phyloP scores from a whole-genome alignment of 805 yeast species.

The Candida pseudofarinosa region DNA sequence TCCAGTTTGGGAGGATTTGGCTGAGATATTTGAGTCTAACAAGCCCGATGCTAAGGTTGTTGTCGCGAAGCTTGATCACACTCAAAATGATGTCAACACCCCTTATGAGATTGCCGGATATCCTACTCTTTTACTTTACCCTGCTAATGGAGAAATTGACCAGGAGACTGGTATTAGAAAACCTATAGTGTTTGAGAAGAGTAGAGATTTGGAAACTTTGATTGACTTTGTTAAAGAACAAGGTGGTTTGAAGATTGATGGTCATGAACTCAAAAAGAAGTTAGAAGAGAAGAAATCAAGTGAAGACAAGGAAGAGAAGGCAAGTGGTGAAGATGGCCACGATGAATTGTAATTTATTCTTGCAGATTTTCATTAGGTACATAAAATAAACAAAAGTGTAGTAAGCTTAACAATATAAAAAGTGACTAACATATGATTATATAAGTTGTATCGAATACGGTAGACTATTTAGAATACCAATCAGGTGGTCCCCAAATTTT shows the following conservation, averaged over 20 bases:
- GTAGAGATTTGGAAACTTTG: constrained; percentile 70
- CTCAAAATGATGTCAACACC: constrained; percentile 82
- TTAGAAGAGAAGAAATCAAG: constrained; percentile 22
- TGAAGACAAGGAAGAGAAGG: constrained; percentile 11
- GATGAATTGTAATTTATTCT: constrained; percentile 33
- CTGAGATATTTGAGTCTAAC: constrained; percentile 56
- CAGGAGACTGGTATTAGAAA: constrained; percentile 40
- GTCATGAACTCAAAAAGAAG: constrained; percentile 20
- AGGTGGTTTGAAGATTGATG: constrained; percentile 65
- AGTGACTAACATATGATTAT: too few species aligned
- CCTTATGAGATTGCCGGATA: constrained; percentile 68
- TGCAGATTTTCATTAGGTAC: not conserved
- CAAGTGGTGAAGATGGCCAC: constrained; percentile 22
- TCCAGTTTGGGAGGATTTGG: constrained; percentile 85
- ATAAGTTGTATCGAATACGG: too few species aligned
- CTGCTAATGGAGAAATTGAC: constrained; percentile 57
- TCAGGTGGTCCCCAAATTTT: constrained; percentile 56
- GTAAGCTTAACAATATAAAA: too few species aligned
- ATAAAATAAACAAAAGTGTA: constrained; percentile 1
- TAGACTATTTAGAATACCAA: constrained; percentile 4
- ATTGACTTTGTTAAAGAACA: constrained; percentile 65
- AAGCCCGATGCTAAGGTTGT: constrained; percentile 49
- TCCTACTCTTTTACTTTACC: constrained; percentile 89
- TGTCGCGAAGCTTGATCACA: constrained; percentile 86
- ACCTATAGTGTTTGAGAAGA: constrained; percentile 62